These are phyloP conservation scores for Sambucus nigra DNA, from an alignment of 129 eudicot species.

Conservation along the genomic window DNA sequence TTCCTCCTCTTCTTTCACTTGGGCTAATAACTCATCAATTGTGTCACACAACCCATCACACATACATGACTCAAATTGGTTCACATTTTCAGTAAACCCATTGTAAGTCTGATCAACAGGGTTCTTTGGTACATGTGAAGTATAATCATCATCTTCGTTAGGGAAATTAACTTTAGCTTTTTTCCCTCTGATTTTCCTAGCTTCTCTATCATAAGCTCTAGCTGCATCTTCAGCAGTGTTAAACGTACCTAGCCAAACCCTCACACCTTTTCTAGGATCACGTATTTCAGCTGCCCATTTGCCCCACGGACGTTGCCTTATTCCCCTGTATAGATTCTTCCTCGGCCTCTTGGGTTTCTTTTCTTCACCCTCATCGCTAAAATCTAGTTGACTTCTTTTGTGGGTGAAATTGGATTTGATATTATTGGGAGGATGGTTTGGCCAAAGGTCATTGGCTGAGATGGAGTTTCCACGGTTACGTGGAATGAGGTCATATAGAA, in stretches of 20 bases:
- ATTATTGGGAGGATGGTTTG: too few relatives aligned
- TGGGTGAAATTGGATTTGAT: conserved; percentile 17
- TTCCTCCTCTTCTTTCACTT: conserved; percentile 6
- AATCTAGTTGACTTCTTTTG: conserved; percentile 29
- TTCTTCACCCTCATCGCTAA: conserved; percentile 31
- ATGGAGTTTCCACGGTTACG: conserved; percentile 28
- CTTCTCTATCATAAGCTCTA: conserved; percentile 84
- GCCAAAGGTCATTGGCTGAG: conserved; percentile 44
- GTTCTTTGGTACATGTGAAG: not conserved
- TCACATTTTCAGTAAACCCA: conserved; percentile 10
- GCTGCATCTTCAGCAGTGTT: conserved; percentile 95
- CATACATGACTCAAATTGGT: not conserved
- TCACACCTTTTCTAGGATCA: conserved; percentile 87
- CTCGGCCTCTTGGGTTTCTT: conserved; percentile 38
- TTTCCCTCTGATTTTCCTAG: conserved; percentile 74
- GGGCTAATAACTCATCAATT: not conserved
- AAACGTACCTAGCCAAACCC: conserved; percentile 95
- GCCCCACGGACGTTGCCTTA: conserved; percentile 95
- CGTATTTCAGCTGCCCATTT: conserved; percentile 99
- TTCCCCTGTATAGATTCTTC: conserved; percentile 83
- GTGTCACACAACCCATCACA: conserved; percentile 2
- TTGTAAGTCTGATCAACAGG: conserved; percentile 4
- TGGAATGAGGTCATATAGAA: conserved; percentile 52
- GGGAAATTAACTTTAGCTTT: conserved; percentile 95
- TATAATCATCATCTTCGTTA: conserved; percentile 26